Base-by-base conservation (phyloP, 352 stramenopile species). In the Phytophthora hibernalis region DNA sequence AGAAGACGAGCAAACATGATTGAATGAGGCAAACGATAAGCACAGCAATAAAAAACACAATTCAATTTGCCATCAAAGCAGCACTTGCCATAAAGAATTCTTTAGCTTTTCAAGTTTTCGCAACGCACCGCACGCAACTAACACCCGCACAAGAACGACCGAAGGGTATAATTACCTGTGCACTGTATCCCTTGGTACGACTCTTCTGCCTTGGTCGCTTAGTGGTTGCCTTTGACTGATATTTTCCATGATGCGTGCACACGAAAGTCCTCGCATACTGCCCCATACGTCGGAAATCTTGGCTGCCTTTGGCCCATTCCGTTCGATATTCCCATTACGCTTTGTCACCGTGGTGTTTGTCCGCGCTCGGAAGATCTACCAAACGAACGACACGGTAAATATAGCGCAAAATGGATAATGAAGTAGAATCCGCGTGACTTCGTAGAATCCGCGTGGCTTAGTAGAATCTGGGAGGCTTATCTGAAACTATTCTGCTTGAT, bases 181-280 rank as follows among this genome's bases (percentile, higher is more conserved):
- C 31, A n/a, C n/a, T n/a, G 18, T 31, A 55, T 30, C 20, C 28
- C 8, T 31, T 5, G 18, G 49, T 16, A n/a, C n/a, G n/a, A n/a
- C 21, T 37, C 24, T 55, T 31, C 9, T 55, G 49, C 20, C 49
- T 13, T 11, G 49, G 49, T 18, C 31, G 28, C 21, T 55, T 45
- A 7, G 12, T 28, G 15, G 16, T 55, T 12, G 49, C 30, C 7
- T 35, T 33, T 4, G 44, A 52, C 49, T 40, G 15, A n/a, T 45
- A n/a, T n/a, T n/a, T n/a, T n/a, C n/a, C n/a, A n/a, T n/a, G n/a
- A n/a, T n/a, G n/a, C n/a, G n/a, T n/a, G 45, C 11, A 45, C 6
- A 55, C 49, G 33, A 45, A 44, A 18, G 49, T 28, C 49, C 18
- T 55, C 20, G 49, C 49, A 6, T 55, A 55, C 31, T 55, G 49